Percentiles rank a stretch among this genome's conserved stretches.
Evolutionary conservation across 208 protist species (phyloP).

Genomic region (Acanthamoeba royreba): DNA sequence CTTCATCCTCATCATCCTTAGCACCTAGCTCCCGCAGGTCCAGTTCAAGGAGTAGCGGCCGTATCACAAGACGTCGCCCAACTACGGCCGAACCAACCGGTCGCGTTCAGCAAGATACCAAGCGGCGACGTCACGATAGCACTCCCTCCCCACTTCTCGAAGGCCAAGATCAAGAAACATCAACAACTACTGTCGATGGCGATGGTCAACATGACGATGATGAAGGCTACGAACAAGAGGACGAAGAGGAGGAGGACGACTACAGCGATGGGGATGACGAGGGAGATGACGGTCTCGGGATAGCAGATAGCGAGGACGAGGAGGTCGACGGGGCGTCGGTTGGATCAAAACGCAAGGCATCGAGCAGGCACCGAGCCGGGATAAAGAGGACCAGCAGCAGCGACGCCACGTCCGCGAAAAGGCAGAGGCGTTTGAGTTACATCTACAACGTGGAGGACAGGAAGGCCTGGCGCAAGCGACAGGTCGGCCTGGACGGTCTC

Average conservation of each 20-base stretch:
- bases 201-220: neutral
- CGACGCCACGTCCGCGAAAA: neutral
- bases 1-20: neutral
- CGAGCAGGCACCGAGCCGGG: too few species aligned
- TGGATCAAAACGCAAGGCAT: neutral
- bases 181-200: neutral
- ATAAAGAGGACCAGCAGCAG: neutral
- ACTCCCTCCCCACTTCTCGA: neutral
- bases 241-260: too few species aligned
- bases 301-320: neutral
- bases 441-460: neutral
- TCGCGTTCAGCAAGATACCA: neutral
- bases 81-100: neutral
- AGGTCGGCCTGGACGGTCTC: neutral
- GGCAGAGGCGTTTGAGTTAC: neutral
- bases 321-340: neutral
- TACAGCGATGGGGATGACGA: neutral
- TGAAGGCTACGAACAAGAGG: neutral
- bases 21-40: neutral
- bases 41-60: neutral
- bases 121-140: too few species aligned
- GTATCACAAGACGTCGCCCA: neutral
- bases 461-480: constrained; percentile 6
- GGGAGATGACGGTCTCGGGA: neutral
- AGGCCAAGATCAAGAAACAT: neutral